These are phyloP conservation scores for Phytopythium vexans DNA, from an alignment of 352 stramenopile species.

Conservation along the genomic window DNA sequence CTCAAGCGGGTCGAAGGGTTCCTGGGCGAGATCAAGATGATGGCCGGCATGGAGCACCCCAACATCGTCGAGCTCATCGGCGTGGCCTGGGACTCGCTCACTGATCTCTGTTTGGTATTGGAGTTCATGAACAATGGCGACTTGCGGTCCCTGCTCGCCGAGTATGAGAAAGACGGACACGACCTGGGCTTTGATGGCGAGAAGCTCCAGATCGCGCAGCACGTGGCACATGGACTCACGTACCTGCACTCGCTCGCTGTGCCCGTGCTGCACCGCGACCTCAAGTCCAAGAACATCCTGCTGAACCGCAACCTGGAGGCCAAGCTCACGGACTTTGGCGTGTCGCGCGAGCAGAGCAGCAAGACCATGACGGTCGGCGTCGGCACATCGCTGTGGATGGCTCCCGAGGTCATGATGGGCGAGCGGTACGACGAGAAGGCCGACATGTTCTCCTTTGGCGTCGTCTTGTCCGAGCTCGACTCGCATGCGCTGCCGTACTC, in stretches of 20 bases:
- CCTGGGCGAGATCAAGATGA: slow-evolving; percentile 43
- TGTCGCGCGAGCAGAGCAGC: slow-evolving; percentile 27
- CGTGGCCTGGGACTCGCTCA: slow-evolving; percentile 46
- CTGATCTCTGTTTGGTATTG: slow-evolving; percentile 30
- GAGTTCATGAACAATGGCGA: slow-evolving; percentile 50
- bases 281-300: slow-evolving; percentile 61
- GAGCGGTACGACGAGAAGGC: slow-evolving; percentile 35
- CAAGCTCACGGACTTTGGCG: slow-evolving; percentile 51
- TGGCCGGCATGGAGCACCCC: slow-evolving; percentile 32
- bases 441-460: slow-evolving; percentile 51
- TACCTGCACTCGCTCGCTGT: slow-evolving; percentile 46
- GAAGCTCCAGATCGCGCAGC: slow-evolving; percentile 26
- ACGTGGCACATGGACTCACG: slow-evolving; percentile 31
- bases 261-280: slow-evolving; percentile 37
- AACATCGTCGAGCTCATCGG: slow-evolving; percentile 42
- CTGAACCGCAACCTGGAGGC: slow-evolving; percentile 18
- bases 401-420: slow-evolving; percentile 41
- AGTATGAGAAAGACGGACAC: slow-evolving; percentile 21
- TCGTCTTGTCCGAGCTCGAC: slow-evolving; percentile 42
- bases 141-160: slow-evolving; percentile 26
- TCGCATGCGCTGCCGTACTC: slow-evolving; percentile 30
- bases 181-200: slow-evolving; percentile 29
- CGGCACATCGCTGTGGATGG: slow-evolving; percentile 42
- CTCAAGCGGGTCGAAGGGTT: too few species aligned
- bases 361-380: slow-evolving; percentile 29